Evolutionary conservation across 106 monocot species (phyloP), one percentile per base, ranked within the genome.

Genomic region (Dendrobium catenatum): DNA sequence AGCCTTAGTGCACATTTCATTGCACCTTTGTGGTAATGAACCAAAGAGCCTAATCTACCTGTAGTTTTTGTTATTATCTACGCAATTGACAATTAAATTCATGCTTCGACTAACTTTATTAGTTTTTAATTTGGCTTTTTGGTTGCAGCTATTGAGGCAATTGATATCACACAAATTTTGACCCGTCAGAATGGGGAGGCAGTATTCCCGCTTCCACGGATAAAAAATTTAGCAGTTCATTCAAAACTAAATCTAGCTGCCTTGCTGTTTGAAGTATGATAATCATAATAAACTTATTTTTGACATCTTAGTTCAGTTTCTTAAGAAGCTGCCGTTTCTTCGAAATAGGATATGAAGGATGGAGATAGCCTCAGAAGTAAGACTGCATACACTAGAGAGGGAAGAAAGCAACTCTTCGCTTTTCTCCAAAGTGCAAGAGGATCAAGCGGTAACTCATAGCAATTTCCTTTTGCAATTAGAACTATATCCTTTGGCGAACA

Each of bases 381-480:
- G 83, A 85, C 92, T 81, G 90, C 92, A 78, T 90, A 88, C 82
- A 94, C 94, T 86, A 90, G 97, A 73, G 97, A 97, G 77, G 94
- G 94, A 82, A 92, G 97, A 55, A 97, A 91, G 78, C 94, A 97
- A 77, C 89, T 97, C 9, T 97, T 97, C 88, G 82, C 97, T 20
- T 90, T 97, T 86, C 94, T 97, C 9, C 94, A 97, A 88, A 88
- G 90, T 88, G 97, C 97, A 58, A 90, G 88, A 75, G 97, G 97
- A 84, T 94, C 97, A 78, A 91, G 90, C 72, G 92, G 97, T 92
- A 73, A 85, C 19, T 72, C 70, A 72, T 9, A 64, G 5, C 5
- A 6, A 9, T 33, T 72, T 72, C 13, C 13, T 37, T 37, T 10
- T 6, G 33, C 33, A 72, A 10, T 11, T 8, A 72, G 70, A 33